phyloP scores from a whole-genome alignment of 116 monocot genomes.

The Iris pallida region DNA sequence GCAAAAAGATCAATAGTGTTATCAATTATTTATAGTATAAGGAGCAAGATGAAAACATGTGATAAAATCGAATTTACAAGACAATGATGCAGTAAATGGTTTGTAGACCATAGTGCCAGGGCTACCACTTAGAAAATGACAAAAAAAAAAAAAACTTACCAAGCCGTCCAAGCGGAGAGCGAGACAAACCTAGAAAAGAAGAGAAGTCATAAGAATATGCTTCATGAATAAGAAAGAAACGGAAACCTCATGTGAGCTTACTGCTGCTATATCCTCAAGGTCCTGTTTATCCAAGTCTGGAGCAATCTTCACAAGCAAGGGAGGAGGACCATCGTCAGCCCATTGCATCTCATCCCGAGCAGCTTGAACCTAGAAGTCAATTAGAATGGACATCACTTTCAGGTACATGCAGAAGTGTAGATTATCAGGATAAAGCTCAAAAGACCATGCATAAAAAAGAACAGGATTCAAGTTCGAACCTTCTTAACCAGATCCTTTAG shows the following conservation, averaged over 20 bases:
- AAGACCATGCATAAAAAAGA: neutral
- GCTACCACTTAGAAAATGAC: too few species aligned
- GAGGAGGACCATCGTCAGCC: slow-evolving; percentile 91
- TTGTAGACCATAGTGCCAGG: too few species aligned
- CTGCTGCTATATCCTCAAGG: slow-evolving; percentile 88
- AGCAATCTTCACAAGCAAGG: slow-evolving; percentile 88
- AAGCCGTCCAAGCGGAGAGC: slow-evolving; percentile 79
- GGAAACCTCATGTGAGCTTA: slow-evolving; percentile 13
- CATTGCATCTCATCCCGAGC: slow-evolving; percentile 97
- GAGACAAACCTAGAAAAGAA: slow-evolving; percentile 55
- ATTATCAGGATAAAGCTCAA: neutral
- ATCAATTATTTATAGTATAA: too few species aligned
- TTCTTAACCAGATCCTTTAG: slow-evolving; percentile 89
- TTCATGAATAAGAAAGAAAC: slow-evolving; percentile 4
- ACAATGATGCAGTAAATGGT: too few species aligned
- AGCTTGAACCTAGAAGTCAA: slow-evolving; percentile 66
- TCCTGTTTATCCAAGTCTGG: slow-evolving; percentile 90
- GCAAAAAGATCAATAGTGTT: too few species aligned
- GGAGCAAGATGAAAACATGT: too few species aligned
- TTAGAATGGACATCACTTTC: neutral
- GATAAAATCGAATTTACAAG: too few species aligned
- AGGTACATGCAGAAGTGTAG: too few species aligned
- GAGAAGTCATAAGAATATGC: neutral
- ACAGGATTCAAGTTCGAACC: slow-evolving; percentile 26
- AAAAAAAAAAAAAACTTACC: slow-evolving; percentile 37